These are phyloP conservation scores for Citeromyces nyonsensis DNA, from an alignment of 805 yeast species.

Conservation along the genomic window DNA sequence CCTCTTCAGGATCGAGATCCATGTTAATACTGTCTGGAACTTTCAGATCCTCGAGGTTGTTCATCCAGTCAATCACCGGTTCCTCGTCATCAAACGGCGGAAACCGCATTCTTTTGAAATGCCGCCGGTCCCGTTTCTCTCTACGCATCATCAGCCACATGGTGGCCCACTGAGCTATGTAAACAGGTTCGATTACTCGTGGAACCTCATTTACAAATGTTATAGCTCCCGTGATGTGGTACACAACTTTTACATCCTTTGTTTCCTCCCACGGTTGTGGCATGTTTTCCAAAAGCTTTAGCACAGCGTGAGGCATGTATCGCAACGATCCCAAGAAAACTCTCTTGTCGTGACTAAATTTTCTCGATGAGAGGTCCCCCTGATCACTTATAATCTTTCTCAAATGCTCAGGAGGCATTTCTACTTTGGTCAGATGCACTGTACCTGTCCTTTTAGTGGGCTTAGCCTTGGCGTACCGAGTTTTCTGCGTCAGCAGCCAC, in stretches of 20 bases:
- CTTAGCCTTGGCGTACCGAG: slow-evolving; percentile 24
- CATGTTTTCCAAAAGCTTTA: slow-evolving; percentile 85
- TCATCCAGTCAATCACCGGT: slow-evolving; percentile 77
- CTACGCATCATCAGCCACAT: slow-evolving; percentile 88
- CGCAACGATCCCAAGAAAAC: slow-evolving; percentile 84
- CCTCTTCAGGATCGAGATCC: slow-evolving; percentile 51
- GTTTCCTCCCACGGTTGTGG: slow-evolving; percentile 96
- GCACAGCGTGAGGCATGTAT: slow-evolving; percentile 89
- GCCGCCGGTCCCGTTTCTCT: slow-evolving; percentile 81
- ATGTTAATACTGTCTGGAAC: slow-evolving; percentile 57
- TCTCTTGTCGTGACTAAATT: slow-evolving; percentile 71
- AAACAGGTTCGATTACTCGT: slow-evolving; percentile 82
- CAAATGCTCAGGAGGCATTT: slow-evolving; percentile 89
- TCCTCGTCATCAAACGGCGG: slow-evolving; percentile 98
- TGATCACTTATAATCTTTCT: slow-evolving; percentile 74
- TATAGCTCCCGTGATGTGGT: slow-evolving; percentile 87
- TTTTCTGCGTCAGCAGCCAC: slow-evolving; percentile 55
- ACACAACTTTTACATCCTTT: slow-evolving; percentile 76
- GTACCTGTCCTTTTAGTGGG: slow-evolving; percentile 18
- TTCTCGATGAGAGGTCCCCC: slow-evolving; percentile 69
- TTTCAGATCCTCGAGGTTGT: slow-evolving; percentile 58
- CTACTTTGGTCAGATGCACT: slow-evolving; percentile 48
- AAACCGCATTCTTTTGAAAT: slow-evolving; percentile 81
- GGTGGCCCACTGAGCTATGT: slow-evolving; percentile 90
- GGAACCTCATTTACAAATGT: slow-evolving; percentile 91